Evolutionary conservation across 2,329 filamentous ascomycete genomes (phyloP), one percentile per base, ranked within the genome.

Genomic region (Dactylellina leptospora): DNA sequence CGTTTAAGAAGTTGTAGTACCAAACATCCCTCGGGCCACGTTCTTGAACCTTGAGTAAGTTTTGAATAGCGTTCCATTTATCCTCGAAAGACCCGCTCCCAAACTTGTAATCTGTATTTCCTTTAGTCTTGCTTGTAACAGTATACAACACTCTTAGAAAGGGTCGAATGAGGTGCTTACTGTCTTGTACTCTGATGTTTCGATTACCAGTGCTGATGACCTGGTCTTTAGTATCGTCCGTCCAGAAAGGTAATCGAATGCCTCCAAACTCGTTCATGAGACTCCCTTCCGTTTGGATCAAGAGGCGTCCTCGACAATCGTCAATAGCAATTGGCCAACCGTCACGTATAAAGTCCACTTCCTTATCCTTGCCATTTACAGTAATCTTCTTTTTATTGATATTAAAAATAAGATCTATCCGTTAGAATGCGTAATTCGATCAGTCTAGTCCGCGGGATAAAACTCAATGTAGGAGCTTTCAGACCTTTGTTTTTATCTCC

Each of bases 1-100:
- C 45, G 45, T 47, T 47, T 16, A 47, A 22, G 20, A 47, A 47
- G 18, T 47, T 48, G 45, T 48, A 48, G 23, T 48, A 48, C 45
- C 45, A 48, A 13, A 40, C 18, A 3, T 40, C 13, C 10, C 36
- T 9, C 30, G 30, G 30, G 4, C 4, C 2, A 2, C 10, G 22
- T 47, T 47, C 44, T 25, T 47, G 44, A 22, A 23, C 2, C 8
- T 18, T 11, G 4, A 47, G 44, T 9, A 47, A 8, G 11, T 47
- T 25, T 16, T 16, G 9, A 22, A 47, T 47, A 6, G 18, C 11
- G 20, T 9, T 10, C 44, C 44, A 47, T 13, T 47, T 47, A 23
- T 47, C 10, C 18, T 22, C 16, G 44, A 11, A 22, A 23, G 9
- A 8, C 1, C 44, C 44, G 2, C 10, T n/a, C 4, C 10, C n/a